These are phyloP conservation scores for Pelargonium nanum DNA, from an alignment of 345 rosid species.

Conservation along the genomic window DNA sequence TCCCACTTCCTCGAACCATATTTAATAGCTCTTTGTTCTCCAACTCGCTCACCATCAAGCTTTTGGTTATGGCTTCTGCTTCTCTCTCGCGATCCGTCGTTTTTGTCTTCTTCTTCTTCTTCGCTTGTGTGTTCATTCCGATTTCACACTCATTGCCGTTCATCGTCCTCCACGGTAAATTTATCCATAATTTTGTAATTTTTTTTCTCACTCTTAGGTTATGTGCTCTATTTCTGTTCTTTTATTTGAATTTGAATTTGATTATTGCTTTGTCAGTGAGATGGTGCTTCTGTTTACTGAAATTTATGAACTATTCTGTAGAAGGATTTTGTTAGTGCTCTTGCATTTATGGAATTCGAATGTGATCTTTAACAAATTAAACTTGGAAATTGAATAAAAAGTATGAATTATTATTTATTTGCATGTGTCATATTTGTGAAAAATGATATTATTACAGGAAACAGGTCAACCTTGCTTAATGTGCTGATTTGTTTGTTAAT, in stretches of 20 bases:
- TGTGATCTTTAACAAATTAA: neutral
- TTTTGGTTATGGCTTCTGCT: constrained; percentile 22
- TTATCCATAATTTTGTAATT: neutral
- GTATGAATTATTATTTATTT: too few relatives aligned
- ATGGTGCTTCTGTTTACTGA: neutral
- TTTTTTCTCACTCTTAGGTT: neutral
- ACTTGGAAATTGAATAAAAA: neutral
- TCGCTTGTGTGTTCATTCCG: constrained; percentile 18
- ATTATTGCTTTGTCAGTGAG: neutral
- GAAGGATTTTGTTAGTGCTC: neutral
- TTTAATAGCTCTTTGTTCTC: too few relatives aligned
- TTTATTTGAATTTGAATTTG: neutral
- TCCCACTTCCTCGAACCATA: neutral
- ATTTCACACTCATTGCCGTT: constrained; percentile 51
- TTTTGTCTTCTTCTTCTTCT: constrained; percentile 6
- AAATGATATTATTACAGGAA: neutral
- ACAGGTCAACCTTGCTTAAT: too few relatives aligned
- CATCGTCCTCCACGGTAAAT: constrained; percentile 54
- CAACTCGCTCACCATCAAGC: too few relatives aligned
- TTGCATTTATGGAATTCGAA: neutral
- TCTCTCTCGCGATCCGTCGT: constrained; percentile 8
- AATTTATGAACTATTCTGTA: neutral
- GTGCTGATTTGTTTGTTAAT: neutral
- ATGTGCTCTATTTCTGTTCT: neutral
- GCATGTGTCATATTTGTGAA: neutral